phyloP scores from a whole-genome alignment of 768 basidiomycete species.

The Hypholoma sublateritium region DNA sequence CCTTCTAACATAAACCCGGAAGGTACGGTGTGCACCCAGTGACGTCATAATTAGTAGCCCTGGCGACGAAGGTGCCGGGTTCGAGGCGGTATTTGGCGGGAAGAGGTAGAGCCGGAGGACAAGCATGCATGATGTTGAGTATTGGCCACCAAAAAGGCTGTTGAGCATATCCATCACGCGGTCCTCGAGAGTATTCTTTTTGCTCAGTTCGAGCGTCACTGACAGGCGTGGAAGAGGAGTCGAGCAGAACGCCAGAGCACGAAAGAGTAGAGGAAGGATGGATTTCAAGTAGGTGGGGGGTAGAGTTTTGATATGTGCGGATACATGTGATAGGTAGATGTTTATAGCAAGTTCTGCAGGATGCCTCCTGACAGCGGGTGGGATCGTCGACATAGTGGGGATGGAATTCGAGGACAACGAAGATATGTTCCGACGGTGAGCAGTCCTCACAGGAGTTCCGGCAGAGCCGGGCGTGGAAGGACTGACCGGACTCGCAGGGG shows the following conservation, averaged over 20 bases:
- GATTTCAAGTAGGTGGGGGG: slow-evolving; percentile 49
- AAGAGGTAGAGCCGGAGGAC: slow-evolving; percentile 60
- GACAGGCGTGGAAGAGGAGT: slow-evolving; percentile 70
- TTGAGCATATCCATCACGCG: slow-evolving; percentile 56
- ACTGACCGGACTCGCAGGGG: slow-evolving; percentile 29
- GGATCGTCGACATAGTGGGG: slow-evolving; percentile 26
- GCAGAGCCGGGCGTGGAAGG: slow-evolving; percentile 22
- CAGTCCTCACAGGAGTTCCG: slow-evolving; percentile 14
- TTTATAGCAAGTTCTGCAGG: slow-evolving; percentile 64
- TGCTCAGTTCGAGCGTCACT: slow-evolving; percentile 40
- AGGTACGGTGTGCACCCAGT: slow-evolving; percentile 59
- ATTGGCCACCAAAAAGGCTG: slow-evolving; percentile 62
- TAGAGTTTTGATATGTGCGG: slow-evolving; percentile 59
- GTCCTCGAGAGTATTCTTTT: slow-evolving; percentile 45
- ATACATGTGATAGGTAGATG: slow-evolving; percentile 64
- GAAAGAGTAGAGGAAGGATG: slow-evolving; percentile 75
- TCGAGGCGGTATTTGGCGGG: slow-evolving; percentile 34
- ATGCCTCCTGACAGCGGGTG: slow-evolving; percentile 33
- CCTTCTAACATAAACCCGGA: slow-evolving; percentile 64
- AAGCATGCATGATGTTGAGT: slow-evolving; percentile 62
- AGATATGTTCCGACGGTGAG: slow-evolving; percentile 61
- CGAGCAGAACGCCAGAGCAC: slow-evolving; percentile 62
- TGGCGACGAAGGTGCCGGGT: slow-evolving; percentile 3
- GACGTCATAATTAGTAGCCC: slow-evolving; percentile 43
- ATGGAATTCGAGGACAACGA: slow-evolving; percentile 53